phyloP scores from a whole-genome alignment of 495 filamentous ascomycete species.

The Neurospora tetrasperma region DNA sequence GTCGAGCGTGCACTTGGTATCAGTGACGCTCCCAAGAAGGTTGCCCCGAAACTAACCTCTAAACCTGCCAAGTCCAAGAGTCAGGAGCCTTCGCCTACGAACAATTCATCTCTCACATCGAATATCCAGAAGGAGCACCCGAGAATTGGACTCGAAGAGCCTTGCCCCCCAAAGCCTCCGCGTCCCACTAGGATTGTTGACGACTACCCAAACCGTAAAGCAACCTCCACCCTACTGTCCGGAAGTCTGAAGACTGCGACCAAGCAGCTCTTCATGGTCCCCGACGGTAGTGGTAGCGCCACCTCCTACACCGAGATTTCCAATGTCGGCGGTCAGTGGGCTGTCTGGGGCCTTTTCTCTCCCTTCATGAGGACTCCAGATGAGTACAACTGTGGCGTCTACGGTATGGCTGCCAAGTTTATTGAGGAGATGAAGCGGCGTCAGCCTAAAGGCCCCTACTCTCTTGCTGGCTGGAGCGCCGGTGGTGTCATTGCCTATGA shows the following conservation, averaged over 20 bases:
- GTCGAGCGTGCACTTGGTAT: slow-evolving; percentile 40
- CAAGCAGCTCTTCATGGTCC: slow-evolving; percentile 61
- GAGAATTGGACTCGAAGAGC: slow-evolving; percentile 23
- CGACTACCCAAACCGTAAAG: slow-evolving; percentile 60
- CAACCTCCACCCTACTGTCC: slow-evolving; percentile 48
- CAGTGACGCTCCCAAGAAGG: slow-evolving; percentile 26
- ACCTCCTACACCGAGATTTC: slow-evolving; percentile 51
- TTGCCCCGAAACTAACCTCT: slow-evolving; percentile 9
- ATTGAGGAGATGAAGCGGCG: slow-evolving; percentile 51
- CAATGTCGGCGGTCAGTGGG: slow-evolving; percentile 37
- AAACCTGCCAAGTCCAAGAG: slow-evolving; percentile 25
- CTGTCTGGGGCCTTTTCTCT: slow-evolving; percentile 55
- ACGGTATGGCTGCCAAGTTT: slow-evolving; percentile 46
- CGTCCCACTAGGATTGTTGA: slow-evolving; percentile 44
- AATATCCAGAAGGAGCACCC: slow-evolving; percentile 11
- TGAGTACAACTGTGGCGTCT: slow-evolving; percentile 44
- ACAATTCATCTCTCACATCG: not conserved
- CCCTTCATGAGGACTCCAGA: slow-evolving; percentile 51
- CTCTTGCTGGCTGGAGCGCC: slow-evolving; percentile 70
- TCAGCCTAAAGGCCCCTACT: slow-evolving; percentile 57
- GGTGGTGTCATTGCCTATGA: slow-evolving; percentile 86
- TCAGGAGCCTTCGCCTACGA: slow-evolving; percentile 14
- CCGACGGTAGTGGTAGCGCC: slow-evolving; percentile 66
- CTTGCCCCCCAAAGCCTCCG: slow-evolving; percentile 23
- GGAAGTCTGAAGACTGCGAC: slow-evolving; percentile 50